Evolutionary conservation across 768 basidiomycete genomes (phyloP), one percentile per base, ranked within the genome.

Genomic region (Mrakia blollopis): DNA sequence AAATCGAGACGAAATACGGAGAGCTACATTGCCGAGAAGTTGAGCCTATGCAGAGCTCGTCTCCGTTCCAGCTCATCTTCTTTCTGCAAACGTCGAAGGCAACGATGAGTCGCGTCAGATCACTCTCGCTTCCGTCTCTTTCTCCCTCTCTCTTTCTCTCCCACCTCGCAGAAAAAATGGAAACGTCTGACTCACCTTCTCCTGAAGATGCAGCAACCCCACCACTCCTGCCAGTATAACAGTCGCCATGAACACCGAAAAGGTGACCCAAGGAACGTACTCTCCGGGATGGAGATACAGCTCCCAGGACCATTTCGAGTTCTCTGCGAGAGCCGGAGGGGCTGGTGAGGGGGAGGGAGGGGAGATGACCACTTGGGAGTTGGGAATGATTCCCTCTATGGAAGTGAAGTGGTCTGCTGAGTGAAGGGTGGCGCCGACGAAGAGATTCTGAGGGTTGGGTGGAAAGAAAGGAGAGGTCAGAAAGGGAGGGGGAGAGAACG

Each of bases 201-300:
- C 97, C 80, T 90, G 93, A 80, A 94, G 81, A 86, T 96, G 94
- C 81, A 99, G 82, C 63, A 92, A 88, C 50, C 95, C 87, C 57
- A 96, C 93, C 72, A 96, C 92, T 13, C 89, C 85, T 0, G 91
- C 93, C 62, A 99, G 84, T 62, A 93, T 81, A 14, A 88, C 81
- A 71, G 91, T 92, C 18, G 90, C 89, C 4, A 87, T 89, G 11
- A 96, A 85, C 0, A 96, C 90, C 0, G 92, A 92, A 57, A 93
- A 84, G n/a, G 91, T 95, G 21, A 99, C 97, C 92, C 91, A 95
- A 1, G 94, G 93, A 78, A 98, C 94, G 94, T 95, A 99, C 81
- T 93, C 91, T 25, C 97, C 97, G 3, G 97, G 97, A 41, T 94
- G 85, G 80, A 99, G 85, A 82, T 93, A 99, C 78, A 98, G 84